Evolutionary conservation across 2,329 filamentous ascomycete species (phyloP).

Genomic region (Hymenoscyphus albidus): DNA sequence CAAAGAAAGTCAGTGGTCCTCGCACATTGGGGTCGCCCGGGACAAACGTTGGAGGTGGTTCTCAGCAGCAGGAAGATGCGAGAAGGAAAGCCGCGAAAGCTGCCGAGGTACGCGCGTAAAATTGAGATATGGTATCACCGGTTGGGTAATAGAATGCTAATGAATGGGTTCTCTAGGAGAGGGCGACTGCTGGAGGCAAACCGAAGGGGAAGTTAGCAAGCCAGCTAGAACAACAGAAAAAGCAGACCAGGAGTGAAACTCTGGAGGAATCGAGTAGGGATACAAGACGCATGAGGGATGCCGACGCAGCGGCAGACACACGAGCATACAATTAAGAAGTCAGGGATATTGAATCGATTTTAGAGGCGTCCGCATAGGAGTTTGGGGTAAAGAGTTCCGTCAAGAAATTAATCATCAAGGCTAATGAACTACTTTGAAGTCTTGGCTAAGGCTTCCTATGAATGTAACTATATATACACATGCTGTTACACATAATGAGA

Average conservation of each 20-base stretch:
- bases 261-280: constrained; percentile 65
- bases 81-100: constrained; percentile 72
- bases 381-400: not conserved
- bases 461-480: constrained; percentile 1
- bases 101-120: constrained; percentile 65
- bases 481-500: not conserved
- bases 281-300: constrained; percentile 58
- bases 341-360: not conserved
- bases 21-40: constrained; percentile 60
- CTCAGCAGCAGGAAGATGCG: constrained; percentile 50
- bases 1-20: constrained; percentile 49
- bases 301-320: constrained; percentile 57
- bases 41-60: constrained; percentile 38
- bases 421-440: not conserved
- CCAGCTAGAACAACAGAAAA: constrained; percentile 72
- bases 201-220: constrained; percentile 60
- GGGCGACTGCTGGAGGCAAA: constrained; percentile 57
- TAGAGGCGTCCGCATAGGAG: not conserved
- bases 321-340: constrained; percentile 52
- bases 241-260: constrained; percentile 64
- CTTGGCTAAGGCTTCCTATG: not conserved
- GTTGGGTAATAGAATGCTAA: not conserved
- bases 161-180: constrained; percentile 48
- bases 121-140: not conserved
- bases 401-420: not conserved